phyloP scores from a whole-genome alignment of 805 yeast genomes.

The Saccharomyces jurei region DNA sequence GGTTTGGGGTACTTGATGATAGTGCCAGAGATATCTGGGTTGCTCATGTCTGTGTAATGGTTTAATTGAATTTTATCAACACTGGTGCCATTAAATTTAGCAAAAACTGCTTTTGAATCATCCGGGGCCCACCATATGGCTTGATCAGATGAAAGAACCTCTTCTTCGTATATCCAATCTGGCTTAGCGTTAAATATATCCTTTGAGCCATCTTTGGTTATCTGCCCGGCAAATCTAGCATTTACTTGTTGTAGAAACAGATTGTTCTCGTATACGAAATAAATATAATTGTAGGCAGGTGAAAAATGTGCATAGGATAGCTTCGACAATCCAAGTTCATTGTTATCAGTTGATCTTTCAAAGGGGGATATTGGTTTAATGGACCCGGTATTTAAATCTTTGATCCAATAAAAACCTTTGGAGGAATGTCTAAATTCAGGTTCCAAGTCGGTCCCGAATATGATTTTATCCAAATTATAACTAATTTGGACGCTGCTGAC shows the following conservation, averaged over 20 bases:
- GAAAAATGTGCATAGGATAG: slow-evolving; percentile 50
- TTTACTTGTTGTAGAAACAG: slow-evolving; percentile 40
- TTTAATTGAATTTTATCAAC: slow-evolving; percentile 50
- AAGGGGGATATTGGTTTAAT: slow-evolving; percentile 29
- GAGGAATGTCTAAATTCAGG: slow-evolving; percentile 66
- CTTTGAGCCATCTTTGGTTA: slow-evolving; percentile 64
- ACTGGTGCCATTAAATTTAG: slow-evolving; percentile 50
- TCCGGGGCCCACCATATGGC: slow-evolving; percentile 88
- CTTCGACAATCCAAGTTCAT: slow-evolving; percentile 12
- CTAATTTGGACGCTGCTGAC: slow-evolving; percentile 40
- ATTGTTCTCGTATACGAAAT: slow-evolving; percentile 50
- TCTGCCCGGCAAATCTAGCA: slow-evolving; percentile 25
- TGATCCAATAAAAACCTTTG: slow-evolving; percentile 52
- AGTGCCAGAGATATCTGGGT: slow-evolving; percentile 39
- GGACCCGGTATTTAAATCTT: slow-evolving; percentile 36
- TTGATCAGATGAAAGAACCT: slow-evolving; percentile 60
- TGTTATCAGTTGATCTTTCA: slow-evolving; percentile 6
- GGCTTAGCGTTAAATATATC: slow-evolving; percentile 79
- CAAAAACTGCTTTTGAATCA: slow-evolving; percentile 46
- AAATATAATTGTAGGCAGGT: slow-evolving; percentile 46
- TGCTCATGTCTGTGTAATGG: slow-evolving; percentile 36
- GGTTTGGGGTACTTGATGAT: slow-evolving; percentile 65
- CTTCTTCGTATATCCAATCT: slow-evolving; percentile 94
- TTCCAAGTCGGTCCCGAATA: slow-evolving; percentile 45
- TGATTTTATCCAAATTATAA: slow-evolving; percentile 38